Evolutionary conservation across 306 rosid species (phyloP).

Genomic region (Castanospermum australe): DNA sequence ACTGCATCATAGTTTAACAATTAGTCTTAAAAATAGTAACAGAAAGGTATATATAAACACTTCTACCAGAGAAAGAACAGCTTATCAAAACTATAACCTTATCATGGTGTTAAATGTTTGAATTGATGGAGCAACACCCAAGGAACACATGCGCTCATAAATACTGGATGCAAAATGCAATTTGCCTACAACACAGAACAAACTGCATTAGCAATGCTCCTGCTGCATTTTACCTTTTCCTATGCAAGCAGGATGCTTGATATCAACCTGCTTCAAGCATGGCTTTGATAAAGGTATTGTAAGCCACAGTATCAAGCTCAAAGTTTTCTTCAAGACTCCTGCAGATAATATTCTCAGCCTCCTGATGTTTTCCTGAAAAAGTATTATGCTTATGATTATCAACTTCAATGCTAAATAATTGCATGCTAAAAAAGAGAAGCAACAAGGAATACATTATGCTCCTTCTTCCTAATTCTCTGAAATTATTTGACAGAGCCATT

Average conservation of each 20-base stretch:
- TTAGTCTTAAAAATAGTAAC: slow-evolving; percentile 16
- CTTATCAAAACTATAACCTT: slow-evolving; percentile 51
- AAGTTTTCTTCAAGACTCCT: slow-evolving; percentile 51
- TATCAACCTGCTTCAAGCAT: slow-evolving; percentile 82
- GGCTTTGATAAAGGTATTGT: slow-evolving; percentile 90
- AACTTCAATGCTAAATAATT: slow-evolving; percentile 5
- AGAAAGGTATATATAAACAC: neutral
- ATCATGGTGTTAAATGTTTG: slow-evolving; percentile 92
- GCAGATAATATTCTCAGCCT: slow-evolving; percentile 57
- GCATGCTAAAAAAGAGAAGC: slow-evolving; percentile 5
- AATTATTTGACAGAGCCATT: neutral
- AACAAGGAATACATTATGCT: slow-evolving; percentile 1
- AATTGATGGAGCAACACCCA: slow-evolving; percentile 71
- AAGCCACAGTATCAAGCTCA: slow-evolving; percentile 94
- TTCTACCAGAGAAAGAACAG: neutral
- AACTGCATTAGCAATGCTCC: slow-evolving; percentile 36
- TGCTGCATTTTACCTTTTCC: neutral
- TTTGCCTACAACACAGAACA: slow-evolving; percentile 57
- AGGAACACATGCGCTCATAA: slow-evolving; percentile 66
- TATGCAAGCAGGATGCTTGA: slow-evolving; percentile 23
- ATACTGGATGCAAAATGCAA: slow-evolving; percentile 68
- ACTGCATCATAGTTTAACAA: slow-evolving; percentile 46
- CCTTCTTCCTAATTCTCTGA: neutral
- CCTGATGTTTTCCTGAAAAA: slow-evolving; percentile 69
- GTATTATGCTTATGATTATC: slow-evolving; percentile 4